phyloP scores from a whole-genome alignment of 169 alveolate species.

The Plasmodium cynomolgi region DNA sequence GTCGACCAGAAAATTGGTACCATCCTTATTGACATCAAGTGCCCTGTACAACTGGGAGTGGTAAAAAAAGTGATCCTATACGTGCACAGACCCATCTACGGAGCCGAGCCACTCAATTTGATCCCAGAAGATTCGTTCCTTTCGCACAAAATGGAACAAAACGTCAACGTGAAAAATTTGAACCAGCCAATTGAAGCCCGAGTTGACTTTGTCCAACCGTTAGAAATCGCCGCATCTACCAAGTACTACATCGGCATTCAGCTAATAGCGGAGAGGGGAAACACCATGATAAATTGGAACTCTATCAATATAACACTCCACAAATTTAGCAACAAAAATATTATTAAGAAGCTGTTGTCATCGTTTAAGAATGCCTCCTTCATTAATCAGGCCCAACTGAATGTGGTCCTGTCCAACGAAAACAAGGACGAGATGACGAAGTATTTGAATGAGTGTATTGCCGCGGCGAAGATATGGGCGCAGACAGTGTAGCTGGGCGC shows the following conservation, averaged over 20 bases:
- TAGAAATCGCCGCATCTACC: slow-evolving; percentile 80
- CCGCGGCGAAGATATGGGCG: slow-evolving; percentile 85
- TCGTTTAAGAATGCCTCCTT: slow-evolving; percentile 82
- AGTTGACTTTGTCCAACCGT: slow-evolving; percentile 81
- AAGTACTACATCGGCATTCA: slow-evolving; percentile 84
- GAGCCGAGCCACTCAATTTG: slow-evolving; percentile 81
- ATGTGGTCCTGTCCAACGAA: slow-evolving; percentile 50
- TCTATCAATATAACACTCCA: slow-evolving; percentile 79
- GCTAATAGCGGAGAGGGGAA: slow-evolving; percentile 79
- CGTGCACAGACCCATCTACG: slow-evolving; percentile 82
- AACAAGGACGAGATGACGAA: slow-evolving; percentile 78
- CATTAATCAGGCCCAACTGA: slow-evolving; percentile 75
- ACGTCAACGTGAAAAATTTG: slow-evolving; percentile 72
- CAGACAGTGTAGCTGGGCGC: slow-evolving; percentile 47
- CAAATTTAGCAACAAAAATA: slow-evolving; percentile 79
- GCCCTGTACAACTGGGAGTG: slow-evolving; percentile 77
- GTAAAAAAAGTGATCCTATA: slow-evolving; percentile 74
- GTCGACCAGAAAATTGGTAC: slow-evolving; percentile 81
- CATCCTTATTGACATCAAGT: slow-evolving; percentile 69
- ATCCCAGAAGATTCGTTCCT: slow-evolving; percentile 66
- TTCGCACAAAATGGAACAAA: slow-evolving; percentile 64
- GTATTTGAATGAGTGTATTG: slow-evolving; percentile 80
- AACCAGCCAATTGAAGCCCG: slow-evolving; percentile 78
- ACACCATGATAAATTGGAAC: slow-evolving; percentile 82
- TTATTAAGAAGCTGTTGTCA: slow-evolving; percentile 72